A percentile compares a stretch with the other conserved stretches of the same genome.
phyloP scores from a whole-genome alignment of 169 alveolate species.

The Eimeria falciformis region DNA sequence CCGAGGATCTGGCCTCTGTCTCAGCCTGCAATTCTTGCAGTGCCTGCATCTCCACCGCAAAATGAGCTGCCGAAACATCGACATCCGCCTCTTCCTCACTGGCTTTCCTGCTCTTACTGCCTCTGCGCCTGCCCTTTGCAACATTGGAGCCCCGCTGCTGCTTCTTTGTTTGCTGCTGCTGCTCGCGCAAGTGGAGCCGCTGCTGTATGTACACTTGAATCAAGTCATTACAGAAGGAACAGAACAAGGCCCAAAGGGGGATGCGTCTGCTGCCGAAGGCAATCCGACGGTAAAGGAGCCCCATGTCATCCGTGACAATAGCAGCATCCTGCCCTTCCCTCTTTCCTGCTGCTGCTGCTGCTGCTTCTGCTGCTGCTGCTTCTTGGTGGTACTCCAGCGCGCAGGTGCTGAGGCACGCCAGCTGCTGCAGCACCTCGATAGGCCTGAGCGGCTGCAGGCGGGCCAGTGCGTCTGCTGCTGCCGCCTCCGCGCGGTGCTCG shows the following conservation, averaged over 20 bases:
- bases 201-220: slow-evolving; percentile 26
- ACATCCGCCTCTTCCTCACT: neutral
- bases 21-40: slow-evolving; percentile 27
- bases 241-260: slow-evolving; percentile 39
- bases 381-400: slow-evolving; percentile 62
- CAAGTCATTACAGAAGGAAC: slow-evolving; percentile 18
- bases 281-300: slow-evolving; percentile 61
- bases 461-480: slow-evolving; percentile 55
- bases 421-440: slow-evolving; percentile 58
- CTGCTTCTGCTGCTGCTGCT: slow-evolving; percentile 29
- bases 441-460: slow-evolving; percentile 58
- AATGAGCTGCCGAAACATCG: neutral
- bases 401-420: slow-evolving; percentile 39
- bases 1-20: neutral
- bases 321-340: neutral
- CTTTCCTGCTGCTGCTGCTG: neutral
- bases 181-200: neutral
- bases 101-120: neutral
- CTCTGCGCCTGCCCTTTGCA: slow-evolving; percentile 9
- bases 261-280: slow-evolving; percentile 59
- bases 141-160: neutral
- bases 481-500: slow-evolving; percentile 59
- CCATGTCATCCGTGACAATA: neutral
- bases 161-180: slow-evolving; percentile 30
- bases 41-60: slow-evolving; percentile 29